Evolutionary conservation across 202 grass and related monocot species (phyloP).

Genomic region (Panicum virgatum): DNA sequence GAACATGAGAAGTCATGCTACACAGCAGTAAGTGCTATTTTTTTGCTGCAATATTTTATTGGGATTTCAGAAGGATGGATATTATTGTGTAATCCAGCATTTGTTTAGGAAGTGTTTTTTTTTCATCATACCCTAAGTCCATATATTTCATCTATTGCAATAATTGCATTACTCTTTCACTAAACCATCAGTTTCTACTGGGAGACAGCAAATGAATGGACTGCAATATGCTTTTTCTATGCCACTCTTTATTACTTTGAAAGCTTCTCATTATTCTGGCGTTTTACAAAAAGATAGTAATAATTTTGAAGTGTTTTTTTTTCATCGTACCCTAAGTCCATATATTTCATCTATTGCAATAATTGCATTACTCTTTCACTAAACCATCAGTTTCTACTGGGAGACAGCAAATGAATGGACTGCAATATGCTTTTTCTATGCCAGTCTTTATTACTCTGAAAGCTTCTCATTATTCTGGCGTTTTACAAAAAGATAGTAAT

Average conservation of each 20-base stretch:
- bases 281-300: not conserved
- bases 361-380: not conserved
- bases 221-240: not conserved
- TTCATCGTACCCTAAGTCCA: not conserved
- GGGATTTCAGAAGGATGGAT: slow-evolving; percentile 4
- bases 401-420: not conserved
- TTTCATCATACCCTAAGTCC: not conserved
- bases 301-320: not conserved
- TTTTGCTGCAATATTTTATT: not conserved
- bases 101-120: not conserved
- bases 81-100: not conserved
- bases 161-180: not conserved
- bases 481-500: slow-evolving; percentile 1
- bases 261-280: not conserved
- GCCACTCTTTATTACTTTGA: not conserved
- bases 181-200: not conserved
- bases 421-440: not conserved
- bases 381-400: not conserved
- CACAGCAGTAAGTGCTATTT: slow-evolving; percentile 76
- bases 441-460: not conserved
- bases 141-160: slow-evolving; percentile 1
- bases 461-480: not conserved
- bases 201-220: not conserved
- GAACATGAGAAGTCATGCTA: slow-evolving; percentile 91
- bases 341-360: slow-evolving; percentile 5